Conservation (phyloP, 176 grass and related monocot species). For the Rhynchospora breviuscula region DNA sequence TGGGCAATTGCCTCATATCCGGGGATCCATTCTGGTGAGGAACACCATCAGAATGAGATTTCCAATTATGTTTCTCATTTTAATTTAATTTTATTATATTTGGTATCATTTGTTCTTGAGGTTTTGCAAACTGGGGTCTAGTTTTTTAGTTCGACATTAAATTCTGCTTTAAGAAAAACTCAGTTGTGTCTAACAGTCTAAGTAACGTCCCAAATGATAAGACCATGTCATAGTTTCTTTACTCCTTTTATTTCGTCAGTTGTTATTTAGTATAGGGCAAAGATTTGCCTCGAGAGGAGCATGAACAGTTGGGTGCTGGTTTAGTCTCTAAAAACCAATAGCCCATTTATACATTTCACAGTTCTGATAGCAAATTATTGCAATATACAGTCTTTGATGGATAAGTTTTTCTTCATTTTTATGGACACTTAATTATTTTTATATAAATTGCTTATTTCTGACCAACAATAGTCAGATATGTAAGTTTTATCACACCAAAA, state of each 20-base stretch:
- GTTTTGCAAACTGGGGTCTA: not conserved
- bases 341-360: not conserved
- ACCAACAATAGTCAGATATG: not conserved
- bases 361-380: not conserved
- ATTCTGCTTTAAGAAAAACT: not conserved
- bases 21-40: no score
- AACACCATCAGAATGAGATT: no score
- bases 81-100: no score
- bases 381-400: not conserved
- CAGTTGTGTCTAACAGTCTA: not conserved
- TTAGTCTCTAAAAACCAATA: constrained; percentile 51
- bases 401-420: not conserved
- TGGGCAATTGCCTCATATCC: no score
- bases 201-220: not conserved
- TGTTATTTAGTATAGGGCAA: constrained; percentile 43
- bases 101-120: not conserved
- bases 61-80: no score
- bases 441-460: not conserved
- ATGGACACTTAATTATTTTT: not conserved
- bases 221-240: not conserved
- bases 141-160: not conserved
- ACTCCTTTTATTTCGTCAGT: not conserved
- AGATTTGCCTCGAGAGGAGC: constrained; percentile 78
- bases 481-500: not conserved
- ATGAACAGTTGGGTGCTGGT: constrained; percentile 74